phyloP scores from a whole-genome alignment of 2,329 filamentous ascomycete species.

The Mycosphaerelloides madeirae region DNA sequence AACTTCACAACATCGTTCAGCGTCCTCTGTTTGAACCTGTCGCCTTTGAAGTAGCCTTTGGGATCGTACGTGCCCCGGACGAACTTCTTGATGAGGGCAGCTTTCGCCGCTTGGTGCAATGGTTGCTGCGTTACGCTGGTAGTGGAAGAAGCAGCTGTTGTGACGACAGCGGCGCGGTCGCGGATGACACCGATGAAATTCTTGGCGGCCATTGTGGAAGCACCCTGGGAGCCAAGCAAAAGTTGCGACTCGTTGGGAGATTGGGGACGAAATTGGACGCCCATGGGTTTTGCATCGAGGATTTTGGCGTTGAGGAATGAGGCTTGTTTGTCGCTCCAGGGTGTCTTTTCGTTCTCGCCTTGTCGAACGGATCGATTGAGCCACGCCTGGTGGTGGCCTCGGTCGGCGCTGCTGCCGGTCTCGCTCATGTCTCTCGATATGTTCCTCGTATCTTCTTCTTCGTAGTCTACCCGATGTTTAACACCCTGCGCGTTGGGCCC shows the following conservation, averaged over 20 bases:
- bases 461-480: conserved; percentile 9
- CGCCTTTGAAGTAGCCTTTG: background rate
- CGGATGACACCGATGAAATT: conserved; percentile 23
- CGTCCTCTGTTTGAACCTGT: conserved; percentile 4
- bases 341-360: too few relatives aligned
- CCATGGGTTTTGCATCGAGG: conserved; percentile 4
- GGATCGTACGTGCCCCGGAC: conserved; percentile 18
- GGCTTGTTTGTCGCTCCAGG: background rate
- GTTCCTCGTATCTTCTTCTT: conserved; percentile 8
- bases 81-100: conserved; percentile 15
- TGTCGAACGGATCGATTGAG: conserved; percentile 1
- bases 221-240: conserved; percentile 19
- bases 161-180: conserved; percentile 12
- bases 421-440: background rate
- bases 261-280: background rate
- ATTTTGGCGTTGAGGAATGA: conserved; percentile 1
- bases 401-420: conserved; percentile 1
- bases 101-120: background rate
- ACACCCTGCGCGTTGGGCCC: conserved; percentile 22
- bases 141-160: conserved; percentile 17
- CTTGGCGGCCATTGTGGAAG: conserved; percentile 19
- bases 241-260: conserved; percentile 7
- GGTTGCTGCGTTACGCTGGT: conserved; percentile 4
- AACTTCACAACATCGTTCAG: conserved; percentile 21
- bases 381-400: conserved; percentile 6